A percentile compares a stretch with the other conserved stretches of the same genome.
phyloP scores from a whole-genome alignment of 139 green algal species.

The Coelastrella sp. region DNA sequence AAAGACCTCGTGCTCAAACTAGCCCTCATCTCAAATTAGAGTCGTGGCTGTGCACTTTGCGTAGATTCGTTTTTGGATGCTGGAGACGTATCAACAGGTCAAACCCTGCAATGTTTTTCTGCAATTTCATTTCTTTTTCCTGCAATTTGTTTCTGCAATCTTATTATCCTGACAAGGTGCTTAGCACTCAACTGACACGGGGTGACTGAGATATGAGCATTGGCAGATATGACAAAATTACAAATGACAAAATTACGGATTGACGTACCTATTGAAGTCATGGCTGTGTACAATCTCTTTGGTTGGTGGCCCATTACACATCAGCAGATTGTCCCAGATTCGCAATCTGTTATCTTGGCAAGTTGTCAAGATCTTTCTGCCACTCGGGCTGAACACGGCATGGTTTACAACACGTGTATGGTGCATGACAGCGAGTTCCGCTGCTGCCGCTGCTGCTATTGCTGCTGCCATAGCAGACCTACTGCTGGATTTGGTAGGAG shows the following conservation, averaged over 20 bases:
- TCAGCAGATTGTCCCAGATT: constrained; percentile 80
- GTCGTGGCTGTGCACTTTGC: no score
- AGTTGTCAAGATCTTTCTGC: constrained; percentile 83
- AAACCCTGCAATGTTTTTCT: no score
- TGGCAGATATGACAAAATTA: no score
- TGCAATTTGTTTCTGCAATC: no score
- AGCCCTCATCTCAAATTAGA: no score
- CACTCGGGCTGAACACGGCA: constrained; percentile 84
- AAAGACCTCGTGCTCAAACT: no score
- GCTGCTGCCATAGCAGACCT: background rate
- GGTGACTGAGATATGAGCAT: no score
- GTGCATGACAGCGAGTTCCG: constrained; percentile 52
- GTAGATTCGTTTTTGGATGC: no score
- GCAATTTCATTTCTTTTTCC: no score
- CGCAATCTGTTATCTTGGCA: constrained; percentile 93
- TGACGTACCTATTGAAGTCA: constrained; percentile 89
- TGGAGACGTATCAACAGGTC: no score
- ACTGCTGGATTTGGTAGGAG: background rate
- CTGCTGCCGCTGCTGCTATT: constrained; percentile 16
- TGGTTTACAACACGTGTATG: constrained; percentile 80
- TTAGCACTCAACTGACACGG: no score
- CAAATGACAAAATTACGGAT: background rate
- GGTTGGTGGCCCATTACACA: constrained; percentile 46
- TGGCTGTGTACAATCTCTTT: constrained; percentile 92
- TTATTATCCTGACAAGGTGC: no score